These are phyloP conservation scores for Talaromyces proteolyticus DNA, from an alignment of 495 filamentous ascomycete genomes.

Conservation along the genomic window DNA sequence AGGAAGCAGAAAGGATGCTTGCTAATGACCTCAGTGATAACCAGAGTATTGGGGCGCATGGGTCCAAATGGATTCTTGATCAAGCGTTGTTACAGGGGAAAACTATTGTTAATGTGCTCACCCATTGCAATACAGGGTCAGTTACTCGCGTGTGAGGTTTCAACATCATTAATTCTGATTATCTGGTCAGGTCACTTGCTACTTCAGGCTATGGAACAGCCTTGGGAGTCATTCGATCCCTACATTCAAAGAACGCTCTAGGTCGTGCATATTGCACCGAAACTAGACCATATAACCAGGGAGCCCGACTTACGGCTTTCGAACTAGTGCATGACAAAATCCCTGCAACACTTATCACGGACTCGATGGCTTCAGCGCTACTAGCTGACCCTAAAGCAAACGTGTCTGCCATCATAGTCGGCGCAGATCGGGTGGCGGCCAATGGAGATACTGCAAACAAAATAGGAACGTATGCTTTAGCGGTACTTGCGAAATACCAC, in stretches of 20 bases:
- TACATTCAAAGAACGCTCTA: conserved; percentile 58
- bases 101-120: conserved; percentile 65
- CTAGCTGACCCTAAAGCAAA: conserved; percentile 54
- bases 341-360: conserved; percentile 88
- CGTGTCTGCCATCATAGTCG: conserved; percentile 84
- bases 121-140: conserved; percentile 95
- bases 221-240: conserved; percentile 84
- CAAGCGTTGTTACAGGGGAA: conserved; percentile 29
- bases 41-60: conserved; percentile 71
- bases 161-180: not conserved
- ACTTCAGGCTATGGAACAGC: conserved; percentile 96
- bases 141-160: conserved; percentile 11
- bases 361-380: conserved; percentile 90
- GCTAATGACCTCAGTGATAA: conserved; percentile 85
- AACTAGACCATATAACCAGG: conserved; percentile 97
- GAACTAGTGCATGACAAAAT: conserved; percentile 91
- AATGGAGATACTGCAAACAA: conserved; percentile 99
- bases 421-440: conserved; percentile 88
- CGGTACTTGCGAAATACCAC: conserved; percentile 79
- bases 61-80: conserved; percentile 73
- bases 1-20: conserved; percentile 79
- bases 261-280: conserved; percentile 91
- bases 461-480: conserved; percentile 91
- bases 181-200: conserved; percentile 64
- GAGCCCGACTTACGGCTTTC: conserved; percentile 89